A percentile compares a stretch with the other conserved stretches of the same genome.
phyloP scores from a whole-genome alignment of 257 asterid genomes.

The Forsythia suspensa region DNA sequence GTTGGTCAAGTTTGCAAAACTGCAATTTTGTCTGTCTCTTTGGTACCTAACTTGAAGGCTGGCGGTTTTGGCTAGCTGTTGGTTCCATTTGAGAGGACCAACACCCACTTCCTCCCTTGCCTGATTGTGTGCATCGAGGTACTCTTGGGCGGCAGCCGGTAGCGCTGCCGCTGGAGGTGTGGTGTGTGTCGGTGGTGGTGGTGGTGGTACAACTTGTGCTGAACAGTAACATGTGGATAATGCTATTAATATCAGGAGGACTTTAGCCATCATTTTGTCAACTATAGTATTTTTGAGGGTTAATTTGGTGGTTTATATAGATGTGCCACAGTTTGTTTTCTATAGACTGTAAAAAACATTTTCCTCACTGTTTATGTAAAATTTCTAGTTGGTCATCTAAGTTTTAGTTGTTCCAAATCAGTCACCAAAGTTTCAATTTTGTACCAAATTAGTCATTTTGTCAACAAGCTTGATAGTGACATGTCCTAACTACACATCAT shows the following conservation, averaged over 20 bases:
- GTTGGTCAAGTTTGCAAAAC: slow-evolving; percentile 54
- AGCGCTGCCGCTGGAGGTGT: slow-evolving; percentile 21
- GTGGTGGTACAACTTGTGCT: slow-evolving; percentile 20
- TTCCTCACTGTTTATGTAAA: not conserved
- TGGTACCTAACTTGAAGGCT: slow-evolving; percentile 64
- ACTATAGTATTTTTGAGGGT: not conserved
- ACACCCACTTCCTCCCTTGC: slow-evolving; percentile 83
- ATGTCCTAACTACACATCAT: too few species aligned
- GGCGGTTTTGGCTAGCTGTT: slow-evolving; percentile 60
- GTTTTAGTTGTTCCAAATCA: not conserved
- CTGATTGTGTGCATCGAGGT: slow-evolving; percentile 63
- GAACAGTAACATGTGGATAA: slow-evolving; percentile 20
- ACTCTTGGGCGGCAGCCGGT: slow-evolving; percentile 37
- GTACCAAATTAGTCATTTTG: not conserved
- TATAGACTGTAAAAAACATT: too few species aligned
- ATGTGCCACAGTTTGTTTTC: not conserved
- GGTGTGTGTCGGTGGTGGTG: slow-evolving; percentile 34
- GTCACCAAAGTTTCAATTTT: too few species aligned
- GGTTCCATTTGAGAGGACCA: slow-evolving; percentile 68
- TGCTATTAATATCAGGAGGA: not conserved
- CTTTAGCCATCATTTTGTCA: slow-evolving; percentile 17
- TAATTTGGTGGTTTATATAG: not conserved
- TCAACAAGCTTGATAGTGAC: not conserved
- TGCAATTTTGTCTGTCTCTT: slow-evolving; percentile 67
- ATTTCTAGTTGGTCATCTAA: not conserved